Evolutionary conservation across 352 stramenopile species (phyloP), one percentile per base, ranked within the genome.

Genomic region (Phytopythium helicoides): DNA sequence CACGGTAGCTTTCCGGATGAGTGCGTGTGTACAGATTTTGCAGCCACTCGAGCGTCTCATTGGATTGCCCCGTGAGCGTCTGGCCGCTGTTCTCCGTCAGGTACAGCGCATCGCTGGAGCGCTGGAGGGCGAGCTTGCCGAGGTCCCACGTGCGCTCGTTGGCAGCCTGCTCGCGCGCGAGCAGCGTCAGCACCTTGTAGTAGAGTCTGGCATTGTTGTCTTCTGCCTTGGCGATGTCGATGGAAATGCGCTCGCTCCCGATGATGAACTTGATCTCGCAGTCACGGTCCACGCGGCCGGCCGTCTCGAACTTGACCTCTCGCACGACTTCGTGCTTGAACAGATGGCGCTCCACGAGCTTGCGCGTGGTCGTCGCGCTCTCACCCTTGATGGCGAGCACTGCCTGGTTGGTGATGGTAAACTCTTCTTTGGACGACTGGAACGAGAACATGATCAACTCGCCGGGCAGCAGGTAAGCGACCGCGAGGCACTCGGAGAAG

Each of bases 231-330:
- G 62, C 64, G 37, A 87, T 68, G 41, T 83, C 73, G 38, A 87
- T 83, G 1, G 73, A 85, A 16, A 83, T 56, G 2, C 16, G 11
- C 34, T 73, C 61, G 18, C 19, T 33, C 4, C 68, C 71, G 34
- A 81, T 76, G n/a, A 53, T 16, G 44, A 87, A 81, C 52, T 83
- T 85, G 66, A 85, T 74, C 52, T 84, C 69, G 40, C 70, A 78
- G 64, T 84, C 73, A 22, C 69, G 69, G 38, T 84, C 69, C 19
- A 73, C 70, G 39, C 64, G 64, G 28, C 67, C 73, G 6, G 69
- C 64, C 22, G 66, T 81, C 62, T 84, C 73, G 36, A 81, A 84
- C 50, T 69, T 49, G 19, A 84, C 59, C 22, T 74, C 10, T 1
- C 37, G 46, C 40, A 79, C 69, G 4, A 18, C 34, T 38, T 64